phyloP scores from a whole-genome alignment of 2,329 filamentous ascomycete genomes.

The Cryoendolithus antarcticus region DNA sequence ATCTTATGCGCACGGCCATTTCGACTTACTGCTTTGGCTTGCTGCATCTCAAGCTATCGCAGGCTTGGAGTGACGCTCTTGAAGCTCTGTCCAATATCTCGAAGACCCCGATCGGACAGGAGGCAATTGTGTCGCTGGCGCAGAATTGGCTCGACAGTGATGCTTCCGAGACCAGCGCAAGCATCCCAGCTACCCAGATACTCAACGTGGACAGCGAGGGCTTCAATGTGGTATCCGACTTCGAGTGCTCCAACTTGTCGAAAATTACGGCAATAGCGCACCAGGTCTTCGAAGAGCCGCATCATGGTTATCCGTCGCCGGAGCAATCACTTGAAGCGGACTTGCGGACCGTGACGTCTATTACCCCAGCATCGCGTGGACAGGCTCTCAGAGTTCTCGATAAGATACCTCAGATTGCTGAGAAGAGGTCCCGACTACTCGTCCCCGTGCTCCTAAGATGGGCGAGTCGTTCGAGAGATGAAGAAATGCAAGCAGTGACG shows the following conservation, averaged over 20 bases:
- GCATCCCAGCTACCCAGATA: not conserved
- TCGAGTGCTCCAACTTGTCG: constrained; percentile 69
- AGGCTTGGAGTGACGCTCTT: constrained; percentile 76
- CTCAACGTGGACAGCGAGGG: constrained; percentile 13
- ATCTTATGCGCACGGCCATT: constrained; percentile 59
- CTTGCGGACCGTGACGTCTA: constrained; percentile 5
- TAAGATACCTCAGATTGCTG: constrained; percentile 62
- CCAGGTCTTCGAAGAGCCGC: constrained; percentile 41
- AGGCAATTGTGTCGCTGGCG: constrained; percentile 55
- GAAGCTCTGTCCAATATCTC: constrained; percentile 64
- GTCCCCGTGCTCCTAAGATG: constrained; percentile 79
- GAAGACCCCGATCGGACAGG: constrained; percentile 58
- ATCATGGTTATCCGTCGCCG: constrained; percentile 16
- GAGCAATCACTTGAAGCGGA: constrained; percentile 6
- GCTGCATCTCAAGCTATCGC: constrained; percentile 71
- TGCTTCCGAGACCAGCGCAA: constrained; percentile 2
- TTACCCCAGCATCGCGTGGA: constrained; percentile 34
- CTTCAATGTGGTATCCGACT: constrained; percentile 49
- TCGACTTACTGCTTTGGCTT: constrained; percentile 80
- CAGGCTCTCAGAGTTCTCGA: constrained; percentile 71
- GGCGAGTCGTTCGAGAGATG: constrained; percentile 43
- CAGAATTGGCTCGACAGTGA: constrained; percentile 58
- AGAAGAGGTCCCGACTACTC: constrained; percentile 72
- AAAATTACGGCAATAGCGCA: constrained; percentile 43
- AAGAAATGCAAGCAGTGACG: constrained; percentile 11